Conservation (phyloP, 805 yeast species). For the Metschnikowia kofuensis region DNA sequence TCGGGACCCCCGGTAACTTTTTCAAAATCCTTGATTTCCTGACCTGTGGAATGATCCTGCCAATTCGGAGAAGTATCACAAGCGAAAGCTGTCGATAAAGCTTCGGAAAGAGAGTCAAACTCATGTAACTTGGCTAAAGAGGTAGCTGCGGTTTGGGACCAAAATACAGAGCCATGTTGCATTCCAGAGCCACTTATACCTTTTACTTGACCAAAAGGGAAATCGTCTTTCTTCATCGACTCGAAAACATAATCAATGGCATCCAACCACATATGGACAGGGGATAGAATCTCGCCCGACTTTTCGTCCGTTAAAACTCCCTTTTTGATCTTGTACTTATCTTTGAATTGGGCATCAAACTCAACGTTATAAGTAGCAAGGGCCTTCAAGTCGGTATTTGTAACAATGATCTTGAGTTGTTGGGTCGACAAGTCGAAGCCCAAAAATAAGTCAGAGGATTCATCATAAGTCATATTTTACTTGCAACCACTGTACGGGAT, state of each 20-base stretch:
- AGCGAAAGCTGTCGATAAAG: slow-evolving; percentile 54
- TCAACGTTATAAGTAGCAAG: slow-evolving; percentile 61
- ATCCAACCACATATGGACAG: slow-evolving; percentile 89
- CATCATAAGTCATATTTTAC: slow-evolving; percentile 25
- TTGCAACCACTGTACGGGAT: slow-evolving; percentile 49
- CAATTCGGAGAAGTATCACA: slow-evolving; percentile 77
- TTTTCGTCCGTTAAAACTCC: slow-evolving; percentile 63
- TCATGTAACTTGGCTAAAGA: slow-evolving; percentile 38
- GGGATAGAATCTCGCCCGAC: slow-evolving; percentile 66
- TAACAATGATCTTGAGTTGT: slow-evolving; percentile 74
- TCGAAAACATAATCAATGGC: slow-evolving; percentile 66
- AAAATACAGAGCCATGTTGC: slow-evolving; percentile 88
- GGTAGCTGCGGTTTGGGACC: slow-evolving; percentile 52
- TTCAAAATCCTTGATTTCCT: slow-evolving; percentile 64
- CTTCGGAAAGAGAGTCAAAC: slow-evolving; percentile 39
- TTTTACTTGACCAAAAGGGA: slow-evolving; percentile 57
- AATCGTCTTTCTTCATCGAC: slow-evolving; percentile 45
- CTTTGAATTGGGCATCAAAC: slow-evolving; percentile 62
- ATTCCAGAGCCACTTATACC: slow-evolving; percentile 86
- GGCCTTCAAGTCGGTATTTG: slow-evolving; percentile 51
- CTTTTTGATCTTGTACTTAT: slow-evolving; percentile 58
- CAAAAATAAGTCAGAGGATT: slow-evolving; percentile 32
- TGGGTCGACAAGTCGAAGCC: slow-evolving; percentile 92
- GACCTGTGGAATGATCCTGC: slow-evolving; percentile 89
- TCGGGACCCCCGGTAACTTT: slow-evolving; percentile 55